Conservation (phyloP, 176 grass and related monocot species). For the Tillandsia leiboldiana region DNA sequence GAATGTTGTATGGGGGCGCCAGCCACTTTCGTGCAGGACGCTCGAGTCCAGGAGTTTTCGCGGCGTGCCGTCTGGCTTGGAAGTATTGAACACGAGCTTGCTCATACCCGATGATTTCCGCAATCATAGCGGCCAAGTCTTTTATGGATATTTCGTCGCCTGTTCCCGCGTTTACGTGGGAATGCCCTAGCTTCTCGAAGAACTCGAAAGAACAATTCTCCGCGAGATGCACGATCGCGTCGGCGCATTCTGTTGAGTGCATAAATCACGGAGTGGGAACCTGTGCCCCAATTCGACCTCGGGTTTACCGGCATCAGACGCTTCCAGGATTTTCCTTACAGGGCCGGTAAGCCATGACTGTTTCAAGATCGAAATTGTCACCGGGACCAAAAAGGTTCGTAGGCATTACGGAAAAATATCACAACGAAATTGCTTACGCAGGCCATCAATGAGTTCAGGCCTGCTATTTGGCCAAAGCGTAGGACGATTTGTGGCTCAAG, state of each 20-base stretch:
- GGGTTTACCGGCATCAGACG: too few relatives aligned
- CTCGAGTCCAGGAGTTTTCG: conserved; percentile 56
- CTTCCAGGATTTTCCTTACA: too few relatives aligned
- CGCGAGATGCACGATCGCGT: conserved; percentile 28
- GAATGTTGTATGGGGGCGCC: too few relatives aligned
- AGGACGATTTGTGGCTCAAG: conserved; percentile 54
- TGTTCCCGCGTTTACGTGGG: conserved; percentile 36
- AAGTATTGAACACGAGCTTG: conserved; percentile 37
- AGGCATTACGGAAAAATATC: conserved; percentile 47
- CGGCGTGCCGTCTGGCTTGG: conserved; percentile 39
- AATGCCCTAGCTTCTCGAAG: conserved; percentile 24
- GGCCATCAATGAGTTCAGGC: too few relatives aligned
- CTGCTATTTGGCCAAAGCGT: conserved; percentile 43
- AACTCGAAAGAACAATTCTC: too few relatives aligned
- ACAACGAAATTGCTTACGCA: too few relatives aligned
- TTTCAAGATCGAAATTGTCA: conserved; percentile 51
- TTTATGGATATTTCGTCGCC: conserved; percentile 35
- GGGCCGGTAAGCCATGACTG: too few relatives aligned
- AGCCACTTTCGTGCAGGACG: conserved; percentile 43
- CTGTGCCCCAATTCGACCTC: too few relatives aligned
- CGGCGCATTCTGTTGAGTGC: too few relatives aligned
- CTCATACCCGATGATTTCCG: conserved; percentile 55
- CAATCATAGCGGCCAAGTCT: conserved; percentile 50
- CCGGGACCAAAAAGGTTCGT: conserved; percentile 38
- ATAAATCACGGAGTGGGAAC: too few relatives aligned